These are phyloP conservation scores for Trichoderma orchidacearum DNA, from an alignment of 495 filamentous ascomycete species.

Conservation along the genomic window DNA sequence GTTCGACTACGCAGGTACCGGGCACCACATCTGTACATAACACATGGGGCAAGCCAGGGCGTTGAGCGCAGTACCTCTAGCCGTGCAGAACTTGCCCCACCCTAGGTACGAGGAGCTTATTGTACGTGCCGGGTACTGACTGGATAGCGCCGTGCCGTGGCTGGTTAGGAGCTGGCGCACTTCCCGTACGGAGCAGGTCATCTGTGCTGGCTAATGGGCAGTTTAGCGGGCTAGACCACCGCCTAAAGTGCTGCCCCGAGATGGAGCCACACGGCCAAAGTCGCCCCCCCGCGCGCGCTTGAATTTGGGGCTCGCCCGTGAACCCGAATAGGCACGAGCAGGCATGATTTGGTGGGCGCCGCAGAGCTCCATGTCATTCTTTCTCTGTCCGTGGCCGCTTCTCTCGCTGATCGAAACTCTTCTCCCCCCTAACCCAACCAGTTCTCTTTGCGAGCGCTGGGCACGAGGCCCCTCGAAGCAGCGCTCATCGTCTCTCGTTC, in stretches of 20 bases:
- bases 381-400: not conserved
- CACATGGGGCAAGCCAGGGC: not conserved
- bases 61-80: not conserved
- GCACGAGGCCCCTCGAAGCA: not conserved
- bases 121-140: not conserved
- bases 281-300: not conserved
- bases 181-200: not conserved
- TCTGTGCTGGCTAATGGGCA: not conserved
- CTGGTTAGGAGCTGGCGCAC: no score
- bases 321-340: not conserved
- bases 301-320: not conserved
- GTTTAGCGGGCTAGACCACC: not conserved
- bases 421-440: not conserved
- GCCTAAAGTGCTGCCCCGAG: not conserved
- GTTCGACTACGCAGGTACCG: not conserved
- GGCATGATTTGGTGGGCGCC: not conserved
- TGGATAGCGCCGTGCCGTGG: no score
- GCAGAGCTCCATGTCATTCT: not conserved
- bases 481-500: constrained; percentile 1
- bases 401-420: not conserved
- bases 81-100: not conserved
- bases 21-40: not conserved
- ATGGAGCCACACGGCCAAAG: no score
- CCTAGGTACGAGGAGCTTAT: not conserved
- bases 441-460: not conserved